A percentile compares a stretch with the other conserved stretches of the same genome.
These are phyloP conservation scores for Clavaria fumosa DNA, from an alignment of 768 basidiomycete species.

Conservation along the genomic window DNA sequence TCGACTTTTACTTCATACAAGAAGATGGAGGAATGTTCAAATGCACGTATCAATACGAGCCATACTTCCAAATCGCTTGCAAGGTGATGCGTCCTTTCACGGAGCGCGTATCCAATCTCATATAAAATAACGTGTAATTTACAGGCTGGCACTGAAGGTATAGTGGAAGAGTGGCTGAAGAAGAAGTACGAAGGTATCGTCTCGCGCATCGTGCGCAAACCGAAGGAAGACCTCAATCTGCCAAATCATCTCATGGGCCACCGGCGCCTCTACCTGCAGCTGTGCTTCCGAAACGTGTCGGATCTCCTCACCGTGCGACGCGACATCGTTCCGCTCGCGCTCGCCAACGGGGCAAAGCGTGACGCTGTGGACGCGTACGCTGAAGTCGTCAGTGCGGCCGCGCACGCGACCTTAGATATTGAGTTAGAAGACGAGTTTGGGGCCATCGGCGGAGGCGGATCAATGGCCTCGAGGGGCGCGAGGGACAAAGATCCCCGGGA, in stretches of 20 bases:
- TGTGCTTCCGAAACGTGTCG: slow-evolving; percentile 85
- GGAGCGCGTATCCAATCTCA: not conserved
- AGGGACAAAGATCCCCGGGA: slow-evolving; percentile 77
- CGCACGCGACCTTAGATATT: slow-evolving; percentile 49
- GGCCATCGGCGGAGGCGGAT: slow-evolving; percentile 16
- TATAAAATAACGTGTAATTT: too few species aligned
- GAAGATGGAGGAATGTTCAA: slow-evolving; percentile 97
- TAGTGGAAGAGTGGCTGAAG: slow-evolving; percentile 89
- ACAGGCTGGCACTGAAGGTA: slow-evolving; percentile 72
- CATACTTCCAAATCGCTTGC: slow-evolving; percentile 88
- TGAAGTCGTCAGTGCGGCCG: slow-evolving; percentile 77
- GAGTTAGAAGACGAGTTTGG: slow-evolving; percentile 48
- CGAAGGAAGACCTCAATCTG: slow-evolving; percentile 87
- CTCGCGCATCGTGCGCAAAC: slow-evolving; percentile 58
- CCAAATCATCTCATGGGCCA: slow-evolving; percentile 98
- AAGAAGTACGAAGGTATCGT: slow-evolving; percentile 87
- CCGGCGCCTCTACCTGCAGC: slow-evolving; percentile 71
- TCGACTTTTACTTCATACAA: slow-evolving; percentile 95
- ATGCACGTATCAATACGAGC: slow-evolving; percentile 81
- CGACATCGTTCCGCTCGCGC: slow-evolving; percentile 79
- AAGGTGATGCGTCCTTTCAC: slow-evolving; percentile 36
- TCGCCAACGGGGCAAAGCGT: slow-evolving; percentile 81
- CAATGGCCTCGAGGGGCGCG: slow-evolving; percentile 29
- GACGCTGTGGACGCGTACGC: slow-evolving; percentile 96
- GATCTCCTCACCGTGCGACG: slow-evolving; percentile 80